Percentiles rank a stretch among this genome's conserved stretches.
Evolutionary conservation across 441 rosid genomes (phyloP).

Genomic region (Corymbia calophylla): DNA sequence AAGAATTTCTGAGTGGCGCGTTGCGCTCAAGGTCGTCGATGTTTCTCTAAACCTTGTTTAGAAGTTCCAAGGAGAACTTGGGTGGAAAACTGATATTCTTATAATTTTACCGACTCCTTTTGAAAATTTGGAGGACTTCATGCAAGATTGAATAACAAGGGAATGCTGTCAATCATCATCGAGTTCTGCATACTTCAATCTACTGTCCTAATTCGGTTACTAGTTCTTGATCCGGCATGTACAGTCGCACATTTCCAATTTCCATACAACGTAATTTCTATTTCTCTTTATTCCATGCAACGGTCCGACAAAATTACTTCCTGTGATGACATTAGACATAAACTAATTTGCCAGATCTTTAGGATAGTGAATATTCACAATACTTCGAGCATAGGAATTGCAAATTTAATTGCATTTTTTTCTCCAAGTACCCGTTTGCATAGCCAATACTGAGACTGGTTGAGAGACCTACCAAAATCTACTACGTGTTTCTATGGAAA

Average conservation of each 20-base stretch:
- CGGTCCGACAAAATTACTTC: background rate
- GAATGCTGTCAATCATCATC: too few relatives aligned
- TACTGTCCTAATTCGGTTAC: background rate
- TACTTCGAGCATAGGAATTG: background rate
- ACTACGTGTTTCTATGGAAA: background rate
- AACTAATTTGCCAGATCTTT: background rate
- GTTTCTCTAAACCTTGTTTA: too few relatives aligned
- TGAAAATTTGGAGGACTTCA: too few relatives aligned
- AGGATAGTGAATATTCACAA: background rate
- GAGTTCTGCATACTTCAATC: too few relatives aligned
- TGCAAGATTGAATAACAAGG: too few relatives aligned
- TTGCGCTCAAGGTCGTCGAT: too few relatives aligned
- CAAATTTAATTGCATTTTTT: background rate
- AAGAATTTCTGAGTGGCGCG: fast-evolving
- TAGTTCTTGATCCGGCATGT: background rate
- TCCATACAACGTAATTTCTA: background rate
- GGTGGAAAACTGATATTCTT: too few relatives aligned
- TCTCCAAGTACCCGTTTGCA: background rate
- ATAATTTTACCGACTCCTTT: too few relatives aligned
- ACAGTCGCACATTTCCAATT: background rate
- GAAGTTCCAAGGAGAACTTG: too few relatives aligned
- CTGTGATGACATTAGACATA: background rate
- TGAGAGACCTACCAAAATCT: background rate
- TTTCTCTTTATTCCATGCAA: background rate
- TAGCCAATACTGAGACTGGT: background rate